phyloP scores from a whole-genome alignment of 1,284 basidiomycete genomes.

The Inonotus obliquus region DNA sequence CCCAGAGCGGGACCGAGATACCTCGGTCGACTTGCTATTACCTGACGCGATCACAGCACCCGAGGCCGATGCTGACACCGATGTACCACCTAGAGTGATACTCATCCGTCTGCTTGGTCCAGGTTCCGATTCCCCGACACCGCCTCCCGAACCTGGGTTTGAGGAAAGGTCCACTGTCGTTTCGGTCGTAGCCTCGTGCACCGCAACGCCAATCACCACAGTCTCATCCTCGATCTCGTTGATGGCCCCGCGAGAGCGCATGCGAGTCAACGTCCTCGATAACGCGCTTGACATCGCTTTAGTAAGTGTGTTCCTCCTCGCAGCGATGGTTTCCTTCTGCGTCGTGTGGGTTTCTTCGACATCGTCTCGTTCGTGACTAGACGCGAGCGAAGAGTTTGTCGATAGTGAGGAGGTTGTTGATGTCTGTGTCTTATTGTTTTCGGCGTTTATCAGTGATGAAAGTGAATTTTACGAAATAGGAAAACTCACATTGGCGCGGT shows the following conservation, averaged over 20 bases:
- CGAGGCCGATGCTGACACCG: background rate
- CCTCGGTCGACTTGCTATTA: background rate
- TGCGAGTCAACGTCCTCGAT: constrained; percentile 6
- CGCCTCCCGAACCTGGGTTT: background rate
- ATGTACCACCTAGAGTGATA: background rate
- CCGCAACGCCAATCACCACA: constrained; percentile 13
- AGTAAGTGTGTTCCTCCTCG: constrained; percentile 15
- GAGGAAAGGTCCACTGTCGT: background rate
- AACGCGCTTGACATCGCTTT: constrained; percentile 11
- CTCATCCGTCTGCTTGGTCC: constrained; percentile 2
- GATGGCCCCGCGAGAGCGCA: constrained; percentile 6
- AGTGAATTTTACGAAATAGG: background rate
- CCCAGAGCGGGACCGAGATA: constrained; percentile 1
- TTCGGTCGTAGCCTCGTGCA: constrained; percentile 10
- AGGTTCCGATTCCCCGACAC: background rate
- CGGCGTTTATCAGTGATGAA: background rate
- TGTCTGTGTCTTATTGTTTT: background rate
- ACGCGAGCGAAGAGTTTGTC: background rate
- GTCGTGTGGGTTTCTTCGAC: constrained; percentile 17
- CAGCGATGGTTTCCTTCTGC: constrained; percentile 17
- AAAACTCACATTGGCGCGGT: background rate
- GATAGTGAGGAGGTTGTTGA: background rate
- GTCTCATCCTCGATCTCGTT: background rate
- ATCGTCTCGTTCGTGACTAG: background rate
- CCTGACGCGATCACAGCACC: background rate